Conservation (phyloP, 2,329 filamentous ascomycete genomes). For the Lasiodiplodia sp. region DNA sequence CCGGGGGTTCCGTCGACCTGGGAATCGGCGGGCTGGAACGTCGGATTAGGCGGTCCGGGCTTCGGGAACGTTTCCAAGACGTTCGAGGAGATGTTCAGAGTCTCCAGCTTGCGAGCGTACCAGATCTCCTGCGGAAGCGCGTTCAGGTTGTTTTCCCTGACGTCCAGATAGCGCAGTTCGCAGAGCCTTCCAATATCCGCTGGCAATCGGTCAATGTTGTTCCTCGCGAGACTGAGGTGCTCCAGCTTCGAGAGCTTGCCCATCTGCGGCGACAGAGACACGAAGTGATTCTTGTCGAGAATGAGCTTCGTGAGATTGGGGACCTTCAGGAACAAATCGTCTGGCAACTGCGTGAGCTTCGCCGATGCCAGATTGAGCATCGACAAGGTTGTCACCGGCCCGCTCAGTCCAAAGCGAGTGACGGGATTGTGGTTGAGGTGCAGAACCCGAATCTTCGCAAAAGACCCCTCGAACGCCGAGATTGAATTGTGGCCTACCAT, state of each 20-base stretch:
- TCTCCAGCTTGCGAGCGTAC: slow-evolving; percentile 90
- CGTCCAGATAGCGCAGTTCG: slow-evolving; percentile 84
- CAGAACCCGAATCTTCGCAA: slow-evolving; percentile 81
- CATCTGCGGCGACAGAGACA: slow-evolving; percentile 84
- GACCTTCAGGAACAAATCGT: slow-evolving; percentile 87
- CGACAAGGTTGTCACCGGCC: slow-evolving; percentile 80
- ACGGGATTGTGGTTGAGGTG: slow-evolving; percentile 95
- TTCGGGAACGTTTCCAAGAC: slow-evolving; percentile 91
- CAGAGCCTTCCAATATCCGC: slow-evolving; percentile 85
- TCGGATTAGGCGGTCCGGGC: slow-evolving; percentile 56
- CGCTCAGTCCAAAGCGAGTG: slow-evolving; percentile 86
- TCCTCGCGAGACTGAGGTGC: slow-evolving; percentile 92
- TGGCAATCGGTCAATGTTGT: slow-evolving; percentile 83
- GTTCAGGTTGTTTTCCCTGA: slow-evolving; percentile 91
- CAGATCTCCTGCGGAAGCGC: slow-evolving; percentile 92
- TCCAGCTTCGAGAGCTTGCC: slow-evolving; percentile 84
- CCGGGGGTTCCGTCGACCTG: slow-evolving; percentile 51
- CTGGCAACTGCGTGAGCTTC: slow-evolving; percentile 86
- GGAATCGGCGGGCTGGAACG: slow-evolving; percentile 33
- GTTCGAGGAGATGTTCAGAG: slow-evolving; percentile 94
- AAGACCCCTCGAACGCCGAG: slow-evolving; percentile 88
- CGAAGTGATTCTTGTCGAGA: slow-evolving; percentile 94
- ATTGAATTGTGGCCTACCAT: slow-evolving; percentile 93
- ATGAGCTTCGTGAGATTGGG: slow-evolving; percentile 86
- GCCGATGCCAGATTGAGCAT: slow-evolving; percentile 89